Percentiles rank a stretch among this genome's conserved stretches.
phyloP scores from a whole-genome alignment of 179 eudicot species.

The Heliamphora pulchella region DNA sequence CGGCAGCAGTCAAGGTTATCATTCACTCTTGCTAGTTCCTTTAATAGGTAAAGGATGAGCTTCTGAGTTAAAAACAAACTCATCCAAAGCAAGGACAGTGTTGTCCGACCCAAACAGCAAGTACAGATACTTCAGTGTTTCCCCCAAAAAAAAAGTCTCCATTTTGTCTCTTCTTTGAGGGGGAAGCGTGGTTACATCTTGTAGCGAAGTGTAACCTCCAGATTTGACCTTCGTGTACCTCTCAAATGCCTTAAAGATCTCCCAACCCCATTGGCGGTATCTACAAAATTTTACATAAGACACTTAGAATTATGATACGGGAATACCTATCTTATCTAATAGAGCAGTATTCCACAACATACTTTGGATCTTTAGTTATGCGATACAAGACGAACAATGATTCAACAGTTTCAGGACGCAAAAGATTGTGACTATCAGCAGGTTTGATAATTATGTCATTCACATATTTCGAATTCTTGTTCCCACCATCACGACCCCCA shows the following conservation, averaged over 20 bases:
- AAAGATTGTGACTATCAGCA: conserved; percentile 89
- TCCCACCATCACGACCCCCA: conserved; percentile 79
- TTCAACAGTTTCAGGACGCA: conserved; percentile 98
- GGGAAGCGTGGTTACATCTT: conserved; percentile 79
- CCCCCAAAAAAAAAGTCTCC: conserved; percentile 98
- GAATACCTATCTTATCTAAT: conserved; percentile 2
- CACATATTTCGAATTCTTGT: conserved; percentile 65
- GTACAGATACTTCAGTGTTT: conserved; percentile 81
- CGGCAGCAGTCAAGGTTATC: conserved; percentile 13
- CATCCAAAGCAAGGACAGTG: conserved; percentile 54
- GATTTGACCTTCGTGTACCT: conserved; percentile 78
- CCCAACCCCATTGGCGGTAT: conserved; percentile 98
- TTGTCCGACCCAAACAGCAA: conserved; percentile 62
- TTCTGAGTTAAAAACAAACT: conserved; percentile 84
- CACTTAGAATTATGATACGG: neutral
- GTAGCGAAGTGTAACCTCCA: conserved; percentile 86
- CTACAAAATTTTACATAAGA: conserved; percentile 41
- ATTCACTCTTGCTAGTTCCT: conserved; percentile 25
- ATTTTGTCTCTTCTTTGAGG: conserved; percentile 83
- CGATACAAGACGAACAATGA: conserved; percentile 83
- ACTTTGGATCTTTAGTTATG: conserved; percentile 90
- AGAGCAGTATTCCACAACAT: conserved; percentile 17
- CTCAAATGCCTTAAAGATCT: conserved; percentile 90
- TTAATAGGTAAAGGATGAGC: conserved; percentile 81
- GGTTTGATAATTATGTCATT: conserved; percentile 78